Evolutionary conservation across 805 yeast genomes (phyloP), one percentile per base, ranked within the genome.

Genomic region (Cyberlindnera meyerae): DNA sequence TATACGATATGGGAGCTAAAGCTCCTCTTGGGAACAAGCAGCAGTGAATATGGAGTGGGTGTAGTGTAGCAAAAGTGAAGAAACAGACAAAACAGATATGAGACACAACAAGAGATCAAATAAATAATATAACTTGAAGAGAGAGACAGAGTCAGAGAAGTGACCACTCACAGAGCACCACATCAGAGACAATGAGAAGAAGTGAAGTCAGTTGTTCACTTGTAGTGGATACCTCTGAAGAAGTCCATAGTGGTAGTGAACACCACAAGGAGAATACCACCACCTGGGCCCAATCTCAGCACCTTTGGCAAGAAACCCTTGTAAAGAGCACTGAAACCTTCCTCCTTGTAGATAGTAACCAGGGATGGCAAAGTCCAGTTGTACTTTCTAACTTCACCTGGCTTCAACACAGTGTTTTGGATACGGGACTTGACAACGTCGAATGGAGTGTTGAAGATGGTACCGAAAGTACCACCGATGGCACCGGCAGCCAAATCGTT

Each of bases 241-340:
- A 87, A 86, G 60, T 89, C 96, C 94, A 89, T 88, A 47, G 89
- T 79, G 17, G 87, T 71, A 29, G 96, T 87, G 73, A 88, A 93
- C n/a, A 93, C 98, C 33, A 93, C 97, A 60, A 93, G 73, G 56
- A 93, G 69, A 50, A 93, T 88, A 70, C 99, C 99, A 62, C 99
- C 99, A 57, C 99, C 99, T 43, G 99, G 98, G 32, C 97, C 98
- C 49, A 93, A 73, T 75, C 99, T 81, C 58, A 93, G 71, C 11
- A 93, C 97, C 71, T 93, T 93, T 50, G 99, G 99, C 47, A 89
- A 60, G 75, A 93, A 90, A 27, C 98, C 98, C 68, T 89, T 90
- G 66, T 89, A 90, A 41, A 93, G 73, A 7, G 97, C 96, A 33
- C 66, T 69, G 52, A 87, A 75, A 21, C 99, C 98, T 71, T 93